Percentiles rank a stretch among this genome's conserved stretches.
These are phyloP conservation scores for Secale cereale DNA, from an alignment of 176 grass and related monocot species.

Conservation along the genomic window DNA sequence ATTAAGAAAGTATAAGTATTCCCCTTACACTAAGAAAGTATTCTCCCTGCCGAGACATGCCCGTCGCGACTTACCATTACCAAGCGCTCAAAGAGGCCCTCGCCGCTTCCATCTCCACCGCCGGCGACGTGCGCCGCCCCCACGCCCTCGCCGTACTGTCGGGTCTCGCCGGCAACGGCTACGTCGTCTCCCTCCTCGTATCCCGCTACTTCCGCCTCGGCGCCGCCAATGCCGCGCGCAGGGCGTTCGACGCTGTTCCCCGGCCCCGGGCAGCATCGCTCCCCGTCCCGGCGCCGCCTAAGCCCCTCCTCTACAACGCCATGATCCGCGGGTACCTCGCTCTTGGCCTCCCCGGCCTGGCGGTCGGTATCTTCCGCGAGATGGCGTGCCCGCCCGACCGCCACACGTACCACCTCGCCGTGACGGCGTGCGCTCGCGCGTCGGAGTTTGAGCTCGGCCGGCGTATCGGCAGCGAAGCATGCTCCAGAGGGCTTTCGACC, in stretches of 20 bases:
- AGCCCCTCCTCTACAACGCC: conserved; percentile 61
- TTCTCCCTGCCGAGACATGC: conserved; percentile 10
- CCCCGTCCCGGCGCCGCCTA: neutral
- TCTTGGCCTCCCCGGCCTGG: conserved; percentile 24
- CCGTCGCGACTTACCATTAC: conserved; percentile 28
- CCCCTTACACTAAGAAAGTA: no score
- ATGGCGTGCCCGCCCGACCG: conserved; percentile 44
- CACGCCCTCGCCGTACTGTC: conserved; percentile 42
- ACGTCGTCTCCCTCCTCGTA: conserved; percentile 55
- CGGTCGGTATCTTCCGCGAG: conserved; percentile 28
- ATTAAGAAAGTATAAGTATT: no score
- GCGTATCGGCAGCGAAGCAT: neutral
- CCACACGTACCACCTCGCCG: conserved; percentile 57
- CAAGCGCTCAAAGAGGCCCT: conserved; percentile 66
- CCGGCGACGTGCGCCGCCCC: conserved; percentile 34
- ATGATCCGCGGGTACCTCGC: conserved; percentile 57
- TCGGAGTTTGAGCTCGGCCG: conserved; percentile 19
- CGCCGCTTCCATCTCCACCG: conserved; percentile 41
- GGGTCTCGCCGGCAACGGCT: conserved; percentile 46
- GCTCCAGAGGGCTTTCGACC: conserved; percentile 25
- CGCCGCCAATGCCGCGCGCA: conserved; percentile 27
- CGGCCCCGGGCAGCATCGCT: neutral
- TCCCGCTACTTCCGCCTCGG: conserved; percentile 56
- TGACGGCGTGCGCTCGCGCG: conserved; percentile 38
- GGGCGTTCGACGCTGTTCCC: conserved; percentile 39